Evolutionary conservation across 306 rosid species (phyloP).

Genomic region (Vigna nakashimae): DNA sequence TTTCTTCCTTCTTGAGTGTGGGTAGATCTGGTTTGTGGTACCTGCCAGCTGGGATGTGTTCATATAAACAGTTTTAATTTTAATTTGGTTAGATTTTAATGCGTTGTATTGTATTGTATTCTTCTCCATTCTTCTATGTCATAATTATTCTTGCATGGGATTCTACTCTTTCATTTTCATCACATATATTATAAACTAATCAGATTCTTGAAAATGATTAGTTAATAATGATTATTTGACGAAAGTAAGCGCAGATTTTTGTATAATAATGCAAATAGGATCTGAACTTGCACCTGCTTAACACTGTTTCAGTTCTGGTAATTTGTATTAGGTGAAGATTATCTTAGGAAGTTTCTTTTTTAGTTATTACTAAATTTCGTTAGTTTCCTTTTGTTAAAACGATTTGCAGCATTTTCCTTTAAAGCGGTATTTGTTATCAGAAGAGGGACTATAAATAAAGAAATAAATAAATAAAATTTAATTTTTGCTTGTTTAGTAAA

Average conservation of each 20-base stretch:
- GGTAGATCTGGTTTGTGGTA: slow-evolving; percentile 47
- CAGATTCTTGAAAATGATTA: too few species aligned
- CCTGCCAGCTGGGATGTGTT: slow-evolving; percentile 46
- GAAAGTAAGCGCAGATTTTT: too few species aligned
- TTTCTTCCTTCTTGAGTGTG: slow-evolving; percentile 25
- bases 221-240: too few species aligned
- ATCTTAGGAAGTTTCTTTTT: not conserved
- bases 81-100: not conserved
- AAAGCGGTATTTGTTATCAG: too few species aligned
- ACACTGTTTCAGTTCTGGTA: not conserved
- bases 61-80: slow-evolving; percentile 26
- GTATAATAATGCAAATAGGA: too few species aligned
- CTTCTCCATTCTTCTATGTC: not conserved
- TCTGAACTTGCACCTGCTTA: not conserved
- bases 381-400: not conserved
- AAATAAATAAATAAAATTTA: too few species aligned
- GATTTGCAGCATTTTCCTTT: not conserved
- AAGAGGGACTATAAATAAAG: too few species aligned
- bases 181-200: too few species aligned
- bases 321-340: not conserved
- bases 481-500: too few species aligned
- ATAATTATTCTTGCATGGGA: not conserved
- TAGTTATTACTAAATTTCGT: not conserved
- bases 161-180: too few species aligned
- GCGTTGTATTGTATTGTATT: not conserved